phyloP scores from a whole-genome alignment of 2,329 filamentous ascomycete species.

The Calonectria leucothoes region DNA sequence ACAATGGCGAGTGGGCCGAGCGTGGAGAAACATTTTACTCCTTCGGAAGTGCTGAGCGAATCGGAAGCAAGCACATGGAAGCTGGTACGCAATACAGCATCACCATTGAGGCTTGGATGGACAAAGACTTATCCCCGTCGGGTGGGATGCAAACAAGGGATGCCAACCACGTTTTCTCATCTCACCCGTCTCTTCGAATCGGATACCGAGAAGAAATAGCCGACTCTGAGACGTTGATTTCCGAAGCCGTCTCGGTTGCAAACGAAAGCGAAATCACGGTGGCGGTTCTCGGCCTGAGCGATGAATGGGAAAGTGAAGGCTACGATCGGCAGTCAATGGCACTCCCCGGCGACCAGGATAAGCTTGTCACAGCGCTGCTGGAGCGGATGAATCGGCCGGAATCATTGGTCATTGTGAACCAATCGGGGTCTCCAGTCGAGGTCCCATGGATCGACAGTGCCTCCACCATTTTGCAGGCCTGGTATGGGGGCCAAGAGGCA shows the following conservation, averaged over 20 bases:
- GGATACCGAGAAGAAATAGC: slow-evolving; percentile 19
- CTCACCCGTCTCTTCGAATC: slow-evolving; percentile 26
- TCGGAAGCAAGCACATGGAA: neutral
- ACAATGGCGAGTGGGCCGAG: slow-evolving; percentile 11
- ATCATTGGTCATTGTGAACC: slow-evolving; percentile 26
- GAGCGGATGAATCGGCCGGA: neutral
- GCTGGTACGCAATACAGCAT: neutral
- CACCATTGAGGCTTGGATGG: slow-evolving; percentile 7
- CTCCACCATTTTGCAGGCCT: slow-evolving; percentile 16
- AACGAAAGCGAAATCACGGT: slow-evolving; percentile 22
- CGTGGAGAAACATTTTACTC: slow-evolving; percentile 17
- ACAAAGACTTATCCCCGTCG: neutral
- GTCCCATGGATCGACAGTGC: slow-evolving; percentile 14
- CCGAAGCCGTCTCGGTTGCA: slow-evolving; percentile 18
- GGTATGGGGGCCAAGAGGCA: slow-evolving; percentile 22
- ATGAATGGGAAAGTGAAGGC: slow-evolving; percentile 32
- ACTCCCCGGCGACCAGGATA: slow-evolving; percentile 21
- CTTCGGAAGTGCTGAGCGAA: slow-evolving; percentile 20
- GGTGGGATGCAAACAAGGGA: neutral
- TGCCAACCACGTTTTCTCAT: slow-evolving; percentile 14
- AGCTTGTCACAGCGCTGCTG: slow-evolving; percentile 3
- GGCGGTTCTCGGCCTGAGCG: slow-evolving; percentile 22
- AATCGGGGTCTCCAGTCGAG: slow-evolving; percentile 27
- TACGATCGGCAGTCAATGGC: slow-evolving; percentile 26
- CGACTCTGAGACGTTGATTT: neutral